Conservation (phyloP, 2,329 filamentous ascomycete species). For the Arthrobotrys conoides region DNA sequence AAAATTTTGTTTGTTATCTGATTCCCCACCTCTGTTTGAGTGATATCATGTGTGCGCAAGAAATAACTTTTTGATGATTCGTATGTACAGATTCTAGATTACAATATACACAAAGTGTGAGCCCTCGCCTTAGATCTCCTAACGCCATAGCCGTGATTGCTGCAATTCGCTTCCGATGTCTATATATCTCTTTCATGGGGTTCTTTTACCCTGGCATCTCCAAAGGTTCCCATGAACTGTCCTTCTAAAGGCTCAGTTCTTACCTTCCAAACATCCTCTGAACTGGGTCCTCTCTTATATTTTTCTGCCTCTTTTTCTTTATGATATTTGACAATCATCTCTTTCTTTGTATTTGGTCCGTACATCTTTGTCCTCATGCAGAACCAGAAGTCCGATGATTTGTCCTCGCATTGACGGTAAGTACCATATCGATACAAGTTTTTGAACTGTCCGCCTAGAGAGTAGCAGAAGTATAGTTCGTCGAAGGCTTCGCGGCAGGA, state of each 20-base stretch:
- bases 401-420: slow-evolving; percentile 82
- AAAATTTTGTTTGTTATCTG: slow-evolving; percentile 13
- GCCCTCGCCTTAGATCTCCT: background rate
- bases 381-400: slow-evolving; percentile 97
- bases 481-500: slow-evolving; percentile 93
- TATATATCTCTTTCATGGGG: slow-evolving; percentile 40
- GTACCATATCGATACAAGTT: slow-evolving; percentile 85
- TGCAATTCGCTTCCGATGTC: background rate
- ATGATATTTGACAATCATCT: slow-evolving; percentile 66
- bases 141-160: background rate
- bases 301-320: slow-evolving; percentile 74
- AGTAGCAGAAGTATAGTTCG: slow-evolving; percentile 92
- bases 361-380: slow-evolving; percentile 88
- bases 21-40: slow-evolving; percentile 2
- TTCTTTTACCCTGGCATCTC: slow-evolving; percentile 12
- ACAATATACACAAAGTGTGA: slow-evolving; percentile 16
- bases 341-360: slow-evolving; percentile 63
- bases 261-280: slow-evolving; percentile 90
- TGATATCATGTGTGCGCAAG: slow-evolving; percentile 1
- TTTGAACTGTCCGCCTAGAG: slow-evolving; percentile 85
- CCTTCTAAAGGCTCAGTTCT: slow-evolving; percentile 75
- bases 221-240: slow-evolving; percentile 61
- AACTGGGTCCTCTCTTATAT: slow-evolving; percentile 77
- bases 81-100: slow-evolving; percentile 36
- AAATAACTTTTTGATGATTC: slow-evolving; percentile 13